Evolutionary conservation across 2,329 filamentous ascomycete species (phyloP), one percentile per base, ranked within the genome.

Genomic region (Alternaria longipes): DNA sequence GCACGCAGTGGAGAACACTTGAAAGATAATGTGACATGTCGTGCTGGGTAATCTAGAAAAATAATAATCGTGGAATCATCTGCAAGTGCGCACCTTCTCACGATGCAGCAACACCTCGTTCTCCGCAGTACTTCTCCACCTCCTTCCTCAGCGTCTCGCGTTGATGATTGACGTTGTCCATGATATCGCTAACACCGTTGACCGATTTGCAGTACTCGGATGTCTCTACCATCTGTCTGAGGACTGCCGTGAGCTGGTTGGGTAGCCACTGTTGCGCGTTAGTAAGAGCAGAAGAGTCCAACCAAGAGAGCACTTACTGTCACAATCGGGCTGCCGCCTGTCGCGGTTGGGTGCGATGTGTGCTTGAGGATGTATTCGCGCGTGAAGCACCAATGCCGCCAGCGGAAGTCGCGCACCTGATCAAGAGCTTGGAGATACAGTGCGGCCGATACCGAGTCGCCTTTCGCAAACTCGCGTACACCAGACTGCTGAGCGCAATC

Each of bases 351-450:
- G 74, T 94, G 91, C 18, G 81, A 83, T 0, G 90, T 93, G 73
- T 88, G 87, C 83, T 93, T 92, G 64, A 94, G 84, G 70, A 94
- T 94, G 75, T 94, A 94, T 82, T 94, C 91, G 60, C 91, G 85
- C 2, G 91, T 92, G 74, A 94, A 94, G 77, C 90, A 92, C 91
- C 91, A 94, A 79, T 94, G 91, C 7, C 91, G 84, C 90, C 91
- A 94, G 61, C 91, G 83, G 82, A 94, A 94, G 75, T 92, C 90
- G 57, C 91, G 87, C 8, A 94, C 90, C 78, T 93, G 89, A 75
- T 94, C 85, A 49, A 94, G 83, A 26, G 82, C 80, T 36, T 80
- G 77, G 18, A 84, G 76, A 59, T 84, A 84, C 20, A 82, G 65
- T 6, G 81, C 77, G 9, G 80, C 79, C 3, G 80, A 83, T 63